Conservation (phyloP, 805 yeast species). For the Cyberlindnera petersonii region DNA sequence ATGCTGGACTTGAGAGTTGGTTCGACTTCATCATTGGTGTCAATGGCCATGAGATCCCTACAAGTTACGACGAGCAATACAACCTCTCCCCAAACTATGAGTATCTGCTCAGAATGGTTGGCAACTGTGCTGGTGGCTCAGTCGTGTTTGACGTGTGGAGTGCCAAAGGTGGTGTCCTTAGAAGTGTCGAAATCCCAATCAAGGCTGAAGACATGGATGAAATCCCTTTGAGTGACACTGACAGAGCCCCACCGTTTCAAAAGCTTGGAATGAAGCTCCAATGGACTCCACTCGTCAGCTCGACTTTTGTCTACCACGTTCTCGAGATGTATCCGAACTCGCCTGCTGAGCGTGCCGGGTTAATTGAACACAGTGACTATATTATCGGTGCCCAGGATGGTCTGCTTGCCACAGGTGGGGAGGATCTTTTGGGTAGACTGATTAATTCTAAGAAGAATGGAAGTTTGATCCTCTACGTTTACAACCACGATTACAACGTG, state of each 20-base stretch:
- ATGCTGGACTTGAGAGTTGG: constrained; percentile 69
- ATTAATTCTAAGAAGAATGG: constrained; percentile 48
- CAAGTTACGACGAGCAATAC: constrained; percentile 32
- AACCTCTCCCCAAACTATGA: constrained; percentile 40
- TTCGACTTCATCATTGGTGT: constrained; percentile 84
- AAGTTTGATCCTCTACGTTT: constrained; percentile 61
- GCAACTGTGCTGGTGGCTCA: constrained; percentile 35
- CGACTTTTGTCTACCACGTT: constrained; percentile 86
- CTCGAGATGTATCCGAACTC: constrained; percentile 65
- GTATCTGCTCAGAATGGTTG: constrained; percentile 40
- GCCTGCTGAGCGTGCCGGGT: constrained; percentile 81
- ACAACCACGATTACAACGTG: constrained; percentile 82
- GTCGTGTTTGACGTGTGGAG: constrained; percentile 71
- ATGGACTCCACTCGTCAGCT: constrained; percentile 68
- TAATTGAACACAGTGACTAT: constrained; percentile 82
- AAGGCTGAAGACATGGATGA: constrained; percentile 31
- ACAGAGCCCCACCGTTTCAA: constrained; percentile 37
- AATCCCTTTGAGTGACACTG: constrained; percentile 19
- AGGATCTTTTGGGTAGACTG: constrained; percentile 66
- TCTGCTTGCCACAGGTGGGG: constrained; percentile 81
- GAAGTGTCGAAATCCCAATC: constrained; percentile 38
- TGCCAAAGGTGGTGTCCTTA: constrained; percentile 72
- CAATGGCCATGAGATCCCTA: constrained; percentile 61
- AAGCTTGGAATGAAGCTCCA: constrained; percentile 67
- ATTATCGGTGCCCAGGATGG: constrained; percentile 89